Conservation (phyloP, 257 asterid species). For the Lavandula angustifolia region DNA sequence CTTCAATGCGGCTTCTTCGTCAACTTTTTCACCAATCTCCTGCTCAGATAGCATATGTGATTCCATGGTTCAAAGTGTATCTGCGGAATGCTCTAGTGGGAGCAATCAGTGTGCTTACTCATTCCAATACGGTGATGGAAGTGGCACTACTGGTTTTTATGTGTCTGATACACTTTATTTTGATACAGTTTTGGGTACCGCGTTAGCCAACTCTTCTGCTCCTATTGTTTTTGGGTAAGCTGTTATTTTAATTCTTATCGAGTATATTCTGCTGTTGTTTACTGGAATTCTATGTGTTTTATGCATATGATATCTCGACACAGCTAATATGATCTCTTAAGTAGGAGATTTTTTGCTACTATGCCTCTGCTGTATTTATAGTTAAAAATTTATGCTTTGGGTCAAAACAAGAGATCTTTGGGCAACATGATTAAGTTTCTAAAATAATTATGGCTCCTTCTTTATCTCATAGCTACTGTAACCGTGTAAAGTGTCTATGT, state of each 20-base stretch:
- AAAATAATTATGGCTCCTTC: constrained; percentile 4
- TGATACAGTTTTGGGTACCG: constrained; percentile 64
- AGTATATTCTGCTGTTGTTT: neutral
- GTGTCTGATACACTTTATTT: constrained; percentile 71
- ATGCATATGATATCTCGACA: constrained; percentile 1
- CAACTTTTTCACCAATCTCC: constrained; percentile 62
- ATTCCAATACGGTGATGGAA: constrained; percentile 83
- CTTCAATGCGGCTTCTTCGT: constrained; percentile 62
- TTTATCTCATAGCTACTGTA: constrained; percentile 6
- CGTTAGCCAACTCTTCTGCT: constrained; percentile 79
- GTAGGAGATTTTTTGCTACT: too few relatives aligned
- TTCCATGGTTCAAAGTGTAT: constrained; percentile 56
- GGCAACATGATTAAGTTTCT: too few relatives aligned
- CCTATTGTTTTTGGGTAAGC: constrained; percentile 85
- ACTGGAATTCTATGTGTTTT: neutral
- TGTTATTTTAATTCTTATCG: constrained; percentile 19
- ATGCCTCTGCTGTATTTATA: too few relatives aligned
- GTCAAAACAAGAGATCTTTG: too few relatives aligned
- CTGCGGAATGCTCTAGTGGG: constrained; percentile 67
- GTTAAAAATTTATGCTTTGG: too few relatives aligned
- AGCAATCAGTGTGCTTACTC: constrained; percentile 67
- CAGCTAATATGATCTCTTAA: too few relatives aligned
- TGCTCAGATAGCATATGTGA: constrained; percentile 69
- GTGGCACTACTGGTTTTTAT: constrained; percentile 82
- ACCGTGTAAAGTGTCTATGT: constrained; percentile 1